Percentiles rank a stretch among this genome's conserved stretches.
Conservation (phyloP, 495 filamentous ascomycete species). For the Gamarada debralockiae region DNA sequence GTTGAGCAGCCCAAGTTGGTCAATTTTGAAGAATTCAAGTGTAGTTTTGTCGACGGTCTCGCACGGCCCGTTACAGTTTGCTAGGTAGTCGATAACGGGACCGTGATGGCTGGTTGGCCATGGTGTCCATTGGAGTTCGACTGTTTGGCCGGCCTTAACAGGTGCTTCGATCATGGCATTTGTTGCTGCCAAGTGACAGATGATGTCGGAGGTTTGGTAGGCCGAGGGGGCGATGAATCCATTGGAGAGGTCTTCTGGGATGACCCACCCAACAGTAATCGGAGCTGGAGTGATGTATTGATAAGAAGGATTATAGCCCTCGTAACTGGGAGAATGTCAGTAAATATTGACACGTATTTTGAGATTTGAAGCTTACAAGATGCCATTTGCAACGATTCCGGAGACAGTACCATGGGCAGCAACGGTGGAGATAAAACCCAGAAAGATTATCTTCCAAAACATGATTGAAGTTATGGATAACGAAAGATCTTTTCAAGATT, state of each 20-base stretch:
- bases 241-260: conserved; percentile 46
- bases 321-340: conserved; percentile 13
- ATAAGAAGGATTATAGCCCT: conserved; percentile 36
- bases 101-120: conserved; percentile 45
- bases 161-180: conserved; percentile 37
- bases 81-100: conserved; percentile 72
- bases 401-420: conserved; percentile 57
- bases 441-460: conserved; percentile 13
- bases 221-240: conserved; percentile 52
- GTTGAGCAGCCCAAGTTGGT: conserved; percentile 51
- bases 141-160: conserved; percentile 39
- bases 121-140: conserved; percentile 38
- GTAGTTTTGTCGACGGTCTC: conserved; percentile 56
- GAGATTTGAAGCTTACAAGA: conserved; percentile 34
- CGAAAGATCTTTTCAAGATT: too few species aligned
- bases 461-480: too few species aligned
- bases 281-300: conserved; percentile 35
- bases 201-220: conserved; percentile 38
- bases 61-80: conserved; percentile 66
- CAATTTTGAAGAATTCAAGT: conserved; percentile 77
- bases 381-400: conserved; percentile 55
- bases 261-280: conserved; percentile 52
- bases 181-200: conserved; percentile 44
- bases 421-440: conserved; percentile 34
- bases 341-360: not conserved